phyloP scores from a whole-genome alignment of 176 grass and related monocot species.

The Ensete ventricosum region DNA sequence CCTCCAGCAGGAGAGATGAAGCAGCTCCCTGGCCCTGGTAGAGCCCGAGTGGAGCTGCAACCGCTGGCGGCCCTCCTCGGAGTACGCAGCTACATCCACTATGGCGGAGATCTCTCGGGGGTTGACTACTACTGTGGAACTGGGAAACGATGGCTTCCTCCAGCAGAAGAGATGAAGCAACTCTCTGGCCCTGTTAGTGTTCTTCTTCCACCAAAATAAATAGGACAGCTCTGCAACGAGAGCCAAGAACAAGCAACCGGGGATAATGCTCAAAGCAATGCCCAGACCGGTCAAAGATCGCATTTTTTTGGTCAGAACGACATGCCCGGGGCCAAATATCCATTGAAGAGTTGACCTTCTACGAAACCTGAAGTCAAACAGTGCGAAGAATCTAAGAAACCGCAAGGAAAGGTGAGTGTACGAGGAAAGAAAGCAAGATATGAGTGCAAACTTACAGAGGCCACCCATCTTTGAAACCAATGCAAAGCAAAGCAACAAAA shows the following conservation, averaged over 20 bases:
- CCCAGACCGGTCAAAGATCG: conserved; percentile 43
- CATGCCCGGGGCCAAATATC: no score
- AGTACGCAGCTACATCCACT: no score
- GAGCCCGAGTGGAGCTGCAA: neutral
- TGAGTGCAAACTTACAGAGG: no score
- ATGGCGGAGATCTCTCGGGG: conserved; percentile 10
- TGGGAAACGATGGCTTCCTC: conserved; percentile 39
- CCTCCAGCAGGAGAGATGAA: conserved; percentile 70
- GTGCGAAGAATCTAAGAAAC: no score
- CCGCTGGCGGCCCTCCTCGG: no score
- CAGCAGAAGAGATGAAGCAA: conserved; percentile 58
- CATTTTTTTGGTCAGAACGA: conserved; percentile 28
- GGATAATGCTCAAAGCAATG: conserved; percentile 52
- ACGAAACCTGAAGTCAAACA: neutral
- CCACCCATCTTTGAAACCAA: no score
- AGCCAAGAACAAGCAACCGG: conserved; percentile 58
- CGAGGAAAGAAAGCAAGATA: no score
- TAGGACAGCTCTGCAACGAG: conserved; percentile 81
- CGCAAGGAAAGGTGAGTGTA: no score
- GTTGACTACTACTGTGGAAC: conserved; percentile 30
- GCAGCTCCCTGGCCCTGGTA: conserved; percentile 25
- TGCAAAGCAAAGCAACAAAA: neutral
- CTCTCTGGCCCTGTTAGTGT: conserved; percentile 22
- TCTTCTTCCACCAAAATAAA: conserved; percentile 72
- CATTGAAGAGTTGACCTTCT: no score